These are phyloP conservation scores for Silene vulgaris DNA, from an alignment of 179 eudicot genomes.

Conservation along the genomic window DNA sequence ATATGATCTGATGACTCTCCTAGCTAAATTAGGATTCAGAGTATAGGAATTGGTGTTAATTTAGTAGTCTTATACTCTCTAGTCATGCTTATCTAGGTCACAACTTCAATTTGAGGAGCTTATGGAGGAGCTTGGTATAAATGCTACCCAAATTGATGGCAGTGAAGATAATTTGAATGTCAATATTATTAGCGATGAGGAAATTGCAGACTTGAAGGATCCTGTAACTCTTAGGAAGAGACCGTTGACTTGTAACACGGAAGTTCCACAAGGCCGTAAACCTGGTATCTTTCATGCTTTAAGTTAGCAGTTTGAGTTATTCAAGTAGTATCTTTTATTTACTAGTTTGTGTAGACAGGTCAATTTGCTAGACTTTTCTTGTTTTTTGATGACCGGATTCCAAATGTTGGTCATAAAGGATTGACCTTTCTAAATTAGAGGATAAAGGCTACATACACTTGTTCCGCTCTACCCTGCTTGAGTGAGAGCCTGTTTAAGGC, in stretches of 20 bases:
- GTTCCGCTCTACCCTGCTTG: too few species aligned
- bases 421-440: too few species aligned
- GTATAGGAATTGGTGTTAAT: conserved; percentile 2
- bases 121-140: conserved; percentile 52
- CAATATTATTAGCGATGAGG: conserved; percentile 50
- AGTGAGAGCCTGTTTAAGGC: too few species aligned
- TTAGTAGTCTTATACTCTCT: not conserved
- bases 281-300: conserved; percentile 39
- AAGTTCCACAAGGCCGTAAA: conserved; percentile 36
- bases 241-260: conserved; percentile 31
- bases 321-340: not conserved
- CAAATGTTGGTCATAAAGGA: too few species aligned
- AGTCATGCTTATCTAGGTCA: conserved; percentile 44
- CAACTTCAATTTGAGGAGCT: conserved; percentile 61
- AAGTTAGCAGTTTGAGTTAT: not conserved
- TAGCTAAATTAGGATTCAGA: not conserved
- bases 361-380: too few species aligned
- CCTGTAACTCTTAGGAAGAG: conserved; percentile 42
- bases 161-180: conserved; percentile 49
- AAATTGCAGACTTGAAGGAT: conserved; percentile 30
- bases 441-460: too few species aligned
- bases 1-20: not conserved
- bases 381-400: too few species aligned
- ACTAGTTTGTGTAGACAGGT: not conserved
- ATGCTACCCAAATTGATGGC: conserved; percentile 35